phyloP scores from a whole-genome alignment of 139 green algal genomes.

The Zygnema circumcarinatum region DNA sequence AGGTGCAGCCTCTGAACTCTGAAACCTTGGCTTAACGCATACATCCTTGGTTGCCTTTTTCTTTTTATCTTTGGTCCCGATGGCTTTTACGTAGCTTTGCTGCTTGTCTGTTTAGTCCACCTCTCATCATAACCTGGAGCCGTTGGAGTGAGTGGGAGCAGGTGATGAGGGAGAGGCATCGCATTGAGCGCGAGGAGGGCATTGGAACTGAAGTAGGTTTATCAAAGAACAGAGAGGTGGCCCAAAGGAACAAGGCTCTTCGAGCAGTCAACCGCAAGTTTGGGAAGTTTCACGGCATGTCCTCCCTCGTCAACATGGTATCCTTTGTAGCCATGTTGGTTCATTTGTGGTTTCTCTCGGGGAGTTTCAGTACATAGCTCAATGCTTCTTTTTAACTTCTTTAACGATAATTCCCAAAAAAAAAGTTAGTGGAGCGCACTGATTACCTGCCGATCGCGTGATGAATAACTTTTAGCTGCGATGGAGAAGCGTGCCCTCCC shows the following conservation, averaged over 20 bases:
- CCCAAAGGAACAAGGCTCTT: slow-evolving; percentile 42
- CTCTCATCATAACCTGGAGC: not conserved
- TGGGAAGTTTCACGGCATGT: slow-evolving; percentile 52
- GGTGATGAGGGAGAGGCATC: slow-evolving; percentile 48
- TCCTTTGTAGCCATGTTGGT: slow-evolving; percentile 14
- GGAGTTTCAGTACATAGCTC: too few relatives aligned
- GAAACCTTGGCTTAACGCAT: too few relatives aligned
- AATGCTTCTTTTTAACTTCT: too few relatives aligned
- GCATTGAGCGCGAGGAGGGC: slow-evolving; percentile 40
- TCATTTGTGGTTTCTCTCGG: slow-evolving; percentile 51
- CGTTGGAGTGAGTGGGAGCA: slow-evolving; percentile 12
- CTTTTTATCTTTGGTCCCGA: not conserved
- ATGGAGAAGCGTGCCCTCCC: too few relatives aligned
- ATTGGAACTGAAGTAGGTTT: slow-evolving; percentile 50
- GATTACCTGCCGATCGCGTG: too few relatives aligned
- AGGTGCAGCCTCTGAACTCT: too few relatives aligned
- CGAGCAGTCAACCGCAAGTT: slow-evolving; percentile 42
- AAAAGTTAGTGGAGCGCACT: too few relatives aligned
- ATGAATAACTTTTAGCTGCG: too few relatives aligned
- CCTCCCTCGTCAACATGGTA: slow-evolving; percentile 47
- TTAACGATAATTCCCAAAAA: too few relatives aligned
- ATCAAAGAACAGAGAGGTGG: slow-evolving; percentile 52
- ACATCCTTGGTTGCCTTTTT: too few relatives aligned
- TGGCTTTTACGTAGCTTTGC: too few relatives aligned
- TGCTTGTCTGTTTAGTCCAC: not conserved